phyloP scores from a whole-genome alignment of 2,329 filamentous ascomycete genomes.

The Verticillium longisporum region DNA sequence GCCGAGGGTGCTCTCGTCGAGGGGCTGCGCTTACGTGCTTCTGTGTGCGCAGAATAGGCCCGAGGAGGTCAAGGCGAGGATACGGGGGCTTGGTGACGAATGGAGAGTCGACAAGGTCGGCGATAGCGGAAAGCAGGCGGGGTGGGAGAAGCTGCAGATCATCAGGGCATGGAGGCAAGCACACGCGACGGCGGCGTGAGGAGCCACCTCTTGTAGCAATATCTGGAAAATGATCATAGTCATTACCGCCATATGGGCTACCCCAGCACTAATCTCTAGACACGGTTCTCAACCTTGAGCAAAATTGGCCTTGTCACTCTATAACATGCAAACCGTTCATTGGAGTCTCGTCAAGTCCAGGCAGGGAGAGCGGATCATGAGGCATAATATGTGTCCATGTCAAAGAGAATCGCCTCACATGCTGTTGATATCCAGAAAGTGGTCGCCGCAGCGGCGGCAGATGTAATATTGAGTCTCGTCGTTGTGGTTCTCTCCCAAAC shows the following conservation, averaged over 20 bases:
- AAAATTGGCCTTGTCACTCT: no score
- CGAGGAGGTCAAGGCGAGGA: conserved; percentile 57
- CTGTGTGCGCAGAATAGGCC: conserved; percentile 90
- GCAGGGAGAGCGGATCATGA: no score
- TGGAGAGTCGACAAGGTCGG: conserved; percentile 79
- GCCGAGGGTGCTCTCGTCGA: conserved; percentile 51
- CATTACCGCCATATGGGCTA: no score
- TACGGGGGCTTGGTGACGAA: conserved; percentile 33
- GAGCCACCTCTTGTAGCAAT: no score
- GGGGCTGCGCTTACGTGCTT: conserved; percentile 82
- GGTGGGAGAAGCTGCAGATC: conserved; percentile 91
- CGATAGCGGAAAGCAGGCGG: conserved; percentile 76
- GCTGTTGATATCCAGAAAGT: neutral
- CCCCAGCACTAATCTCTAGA: no score
- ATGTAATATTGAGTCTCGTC: neutral
- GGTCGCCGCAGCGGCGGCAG: neutral
- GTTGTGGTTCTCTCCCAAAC: conserved; percentile 1
- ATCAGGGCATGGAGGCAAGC: conserved; percentile 70
- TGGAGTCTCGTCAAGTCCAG: no score
- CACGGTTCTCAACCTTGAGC: no score
- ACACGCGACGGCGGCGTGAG: neutral
- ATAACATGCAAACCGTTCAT: no score
- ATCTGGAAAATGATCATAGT: no score
- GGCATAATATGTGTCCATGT: no score
- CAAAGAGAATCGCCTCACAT: neutral